phyloP scores from a whole-genome alignment of 164 flowering plant species.

The Macadamia integrifolia region DNA sequence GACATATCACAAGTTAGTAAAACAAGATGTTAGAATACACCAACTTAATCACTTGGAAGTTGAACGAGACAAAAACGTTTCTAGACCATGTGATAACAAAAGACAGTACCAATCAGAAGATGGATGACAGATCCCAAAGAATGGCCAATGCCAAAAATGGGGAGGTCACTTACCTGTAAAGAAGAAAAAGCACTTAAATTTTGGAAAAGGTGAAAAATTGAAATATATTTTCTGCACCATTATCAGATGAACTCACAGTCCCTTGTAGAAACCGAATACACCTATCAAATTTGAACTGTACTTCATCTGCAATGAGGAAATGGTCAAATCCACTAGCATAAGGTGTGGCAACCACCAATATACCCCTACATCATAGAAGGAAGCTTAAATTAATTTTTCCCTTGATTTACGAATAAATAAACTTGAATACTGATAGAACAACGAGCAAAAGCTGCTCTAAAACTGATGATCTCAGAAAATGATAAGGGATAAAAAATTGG shows the following conservation, averaged over 20 bases:
- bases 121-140: slow-evolving; percentile 90
- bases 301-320: slow-evolving; percentile 92
- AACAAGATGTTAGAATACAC: neutral
- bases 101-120: slow-evolving; percentile 69
- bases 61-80: slow-evolving; percentile 6
- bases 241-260: slow-evolving; percentile 38
- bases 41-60: neutral
- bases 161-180: slow-evolving; percentile 60
- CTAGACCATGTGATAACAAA: neutral
- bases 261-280: slow-evolving; percentile 65
- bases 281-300: slow-evolving; percentile 87
- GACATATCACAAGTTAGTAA: slow-evolving; percentile 7
- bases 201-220: neutral
- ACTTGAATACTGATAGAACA: too few relatives aligned
- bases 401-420: neutral
- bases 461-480: too few relatives aligned
- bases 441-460: too few relatives aligned
- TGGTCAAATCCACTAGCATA: slow-evolving; percentile 95
- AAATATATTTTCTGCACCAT: neutral
- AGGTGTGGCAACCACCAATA: slow-evolving; percentile 88
- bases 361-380: slow-evolving; percentile 45
- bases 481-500: too few relatives aligned
- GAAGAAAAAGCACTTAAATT: slow-evolving; percentile 5
- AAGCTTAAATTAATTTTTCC: neutral
- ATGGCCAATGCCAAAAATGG: slow-evolving; percentile 88